Percentiles rank a stretch among this genome's conserved stretches.
Evolutionary conservation across 345 rosid genomes (phyloP).

Genomic region (Boechera retrofracta): DNA sequence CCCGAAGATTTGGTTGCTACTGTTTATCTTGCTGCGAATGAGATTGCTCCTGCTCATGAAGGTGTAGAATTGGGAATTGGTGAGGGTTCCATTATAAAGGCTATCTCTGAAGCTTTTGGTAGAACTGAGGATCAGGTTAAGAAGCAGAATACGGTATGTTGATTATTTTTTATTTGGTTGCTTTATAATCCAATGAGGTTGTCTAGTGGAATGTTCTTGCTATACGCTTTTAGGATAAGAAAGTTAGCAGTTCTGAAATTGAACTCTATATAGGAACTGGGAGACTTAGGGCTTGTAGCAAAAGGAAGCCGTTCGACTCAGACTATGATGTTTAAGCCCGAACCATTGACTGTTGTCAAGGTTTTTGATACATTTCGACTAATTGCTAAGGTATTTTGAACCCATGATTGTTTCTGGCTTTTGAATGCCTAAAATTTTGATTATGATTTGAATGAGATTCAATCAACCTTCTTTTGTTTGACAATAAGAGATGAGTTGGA

Average conservation of each 20-base stretch:
- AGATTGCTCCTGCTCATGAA: conserved; percentile 87
- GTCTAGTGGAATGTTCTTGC: conserved; percentile 5
- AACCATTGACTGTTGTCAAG: conserved; percentile 75
- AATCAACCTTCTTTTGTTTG: conserved; percentile 8
- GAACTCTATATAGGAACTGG: conserved; percentile 57
- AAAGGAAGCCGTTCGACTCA: conserved; percentile 93
- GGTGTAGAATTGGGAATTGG: conserved; percentile 95
- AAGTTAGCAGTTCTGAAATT: neutral
- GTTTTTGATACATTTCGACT: conserved; percentile 76
- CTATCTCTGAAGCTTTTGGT: conserved; percentile 86
- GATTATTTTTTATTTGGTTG: neutral
- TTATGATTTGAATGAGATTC: conserved; percentile 14
- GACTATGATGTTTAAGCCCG: conserved; percentile 89
- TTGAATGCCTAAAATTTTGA: conserved; percentile 1
- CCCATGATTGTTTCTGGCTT: conserved; percentile 4
- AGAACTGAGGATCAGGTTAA: conserved; percentile 75
- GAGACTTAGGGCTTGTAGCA: conserved; percentile 96
- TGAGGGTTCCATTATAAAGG: conserved; percentile 76
- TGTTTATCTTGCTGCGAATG: conserved; percentile 76
- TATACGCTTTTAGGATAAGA: neutral
- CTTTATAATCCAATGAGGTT: neutral
- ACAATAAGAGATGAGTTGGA: conserved; percentile 1
- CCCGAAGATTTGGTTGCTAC: conserved; percentile 76
- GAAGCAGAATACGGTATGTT: conserved; percentile 67
- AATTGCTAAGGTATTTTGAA: conserved; percentile 78